Evolutionary conservation across 257 asterid species (phyloP).

Genomic region (Phtheirospermum japonicum): DNA sequence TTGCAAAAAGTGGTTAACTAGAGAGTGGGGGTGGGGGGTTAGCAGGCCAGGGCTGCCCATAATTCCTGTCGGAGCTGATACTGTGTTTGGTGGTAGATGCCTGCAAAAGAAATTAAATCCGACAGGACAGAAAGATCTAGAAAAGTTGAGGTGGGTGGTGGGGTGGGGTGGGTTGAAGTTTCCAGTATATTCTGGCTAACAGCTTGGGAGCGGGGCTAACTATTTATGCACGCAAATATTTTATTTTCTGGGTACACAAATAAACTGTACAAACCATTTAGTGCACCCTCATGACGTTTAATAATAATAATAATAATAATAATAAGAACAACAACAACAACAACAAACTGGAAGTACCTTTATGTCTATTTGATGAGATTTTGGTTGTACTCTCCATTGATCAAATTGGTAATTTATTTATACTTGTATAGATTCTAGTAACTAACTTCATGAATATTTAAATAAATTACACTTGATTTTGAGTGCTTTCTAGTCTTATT

Average conservation of each 20-base stretch:
- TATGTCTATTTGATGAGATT: neutral
- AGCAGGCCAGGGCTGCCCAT: conserved; percentile 2
- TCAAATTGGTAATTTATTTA: neutral
- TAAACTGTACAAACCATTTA: neutral
- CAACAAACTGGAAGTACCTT: neutral
- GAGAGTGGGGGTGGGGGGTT: too few species aligned
- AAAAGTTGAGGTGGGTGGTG: neutral
- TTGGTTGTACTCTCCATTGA: neutral
- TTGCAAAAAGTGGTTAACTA: conserved; percentile 11
- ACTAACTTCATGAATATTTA: neutral
- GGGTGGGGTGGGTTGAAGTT: neutral
- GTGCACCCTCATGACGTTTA: neutral
- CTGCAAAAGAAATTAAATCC: neutral
- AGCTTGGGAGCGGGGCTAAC: conserved; percentile 9
- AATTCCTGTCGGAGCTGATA: neutral
- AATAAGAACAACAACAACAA: too few species aligned
- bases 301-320: neutral
- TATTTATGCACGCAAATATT: neutral
- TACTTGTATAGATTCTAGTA: neutral
- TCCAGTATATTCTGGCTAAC: neutral
- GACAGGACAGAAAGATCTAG: neutral
- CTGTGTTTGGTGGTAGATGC: neutral
- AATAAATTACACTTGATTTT: neutral
- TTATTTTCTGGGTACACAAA: conserved; percentile 4
- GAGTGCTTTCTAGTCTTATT: neutral